Conservation (phyloP, 352 stramenopile genomes). For the Globisporangium parvum region DNA sequence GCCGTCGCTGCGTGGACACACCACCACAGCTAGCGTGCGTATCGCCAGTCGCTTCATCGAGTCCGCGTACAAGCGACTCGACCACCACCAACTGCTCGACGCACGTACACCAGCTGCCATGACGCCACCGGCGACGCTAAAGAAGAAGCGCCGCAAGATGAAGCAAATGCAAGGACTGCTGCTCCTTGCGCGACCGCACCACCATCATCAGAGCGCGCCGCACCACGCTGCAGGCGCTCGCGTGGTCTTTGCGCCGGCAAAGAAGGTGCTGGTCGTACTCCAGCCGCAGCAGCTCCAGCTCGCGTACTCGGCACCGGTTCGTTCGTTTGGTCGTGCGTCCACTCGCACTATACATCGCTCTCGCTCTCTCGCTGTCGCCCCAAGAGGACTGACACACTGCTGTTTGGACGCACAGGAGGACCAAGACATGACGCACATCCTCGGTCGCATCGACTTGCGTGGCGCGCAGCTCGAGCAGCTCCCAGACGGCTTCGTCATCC, state of each 20-base stretch:
- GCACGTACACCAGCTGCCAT: constrained; percentile 10
- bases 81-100: no score
- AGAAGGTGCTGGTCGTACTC: constrained; percentile 56
- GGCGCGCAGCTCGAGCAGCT: constrained; percentile 67
- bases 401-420: constrained; percentile 28
- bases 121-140: constrained; percentile 27
- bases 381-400: no score
- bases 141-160: constrained; percentile 54
- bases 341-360: neutral
- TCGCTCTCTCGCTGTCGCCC: neutral
- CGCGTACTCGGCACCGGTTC: constrained; percentile 50
- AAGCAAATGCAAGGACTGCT: constrained; percentile 81
- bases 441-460: constrained; percentile 54
- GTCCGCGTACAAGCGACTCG: no score
- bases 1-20: no score
- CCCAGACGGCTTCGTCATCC: constrained; percentile 66
- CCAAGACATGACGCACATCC: constrained; percentile 58
- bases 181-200: constrained; percentile 41
- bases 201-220: constrained; percentile 1
- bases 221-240: neutral
- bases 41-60: no score
- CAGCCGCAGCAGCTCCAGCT: constrained; percentile 67
- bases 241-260: constrained; percentile 10
- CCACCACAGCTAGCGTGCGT: no score
- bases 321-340: neutral